Conservation (phyloP, 2,329 filamentous ascomycete genomes). For the Thermoascus crustaceus region DNA sequence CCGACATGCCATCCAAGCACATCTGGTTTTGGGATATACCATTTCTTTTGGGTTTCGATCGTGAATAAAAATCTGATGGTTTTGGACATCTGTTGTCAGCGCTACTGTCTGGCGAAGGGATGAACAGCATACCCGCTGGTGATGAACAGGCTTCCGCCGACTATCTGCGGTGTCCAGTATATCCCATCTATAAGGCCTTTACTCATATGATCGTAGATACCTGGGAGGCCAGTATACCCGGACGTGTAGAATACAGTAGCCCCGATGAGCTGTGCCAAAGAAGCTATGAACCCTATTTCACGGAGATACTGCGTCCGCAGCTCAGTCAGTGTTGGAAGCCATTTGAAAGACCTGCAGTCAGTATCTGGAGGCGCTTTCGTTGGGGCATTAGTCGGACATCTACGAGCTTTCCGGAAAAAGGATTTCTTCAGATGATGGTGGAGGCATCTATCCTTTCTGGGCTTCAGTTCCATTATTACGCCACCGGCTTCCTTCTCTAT, state of each 20-base stretch:
- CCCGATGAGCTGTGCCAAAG: conserved; percentile 47
- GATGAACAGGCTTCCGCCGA: conserved; percentile 57
- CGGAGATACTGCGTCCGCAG: conserved; percentile 52
- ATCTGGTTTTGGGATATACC: conserved; percentile 51
- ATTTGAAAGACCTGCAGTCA: conserved; percentile 42
- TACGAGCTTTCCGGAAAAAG: conserved; percentile 33
- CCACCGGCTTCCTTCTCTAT: conserved; percentile 12
- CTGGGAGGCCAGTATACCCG: conserved; percentile 52
- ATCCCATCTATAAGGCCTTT: conserved; percentile 44
- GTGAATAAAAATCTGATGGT: conserved; percentile 47
- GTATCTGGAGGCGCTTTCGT: conserved; percentile 6
- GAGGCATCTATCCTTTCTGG: conserved; percentile 19
- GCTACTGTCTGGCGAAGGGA: conserved; percentile 8
- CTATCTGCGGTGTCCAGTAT: conserved; percentile 56
- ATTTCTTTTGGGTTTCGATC: conserved; percentile 56
- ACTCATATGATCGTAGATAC: conserved; percentile 46
- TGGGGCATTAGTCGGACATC: conserved; percentile 2
- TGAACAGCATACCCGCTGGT: conserved; percentile 34
- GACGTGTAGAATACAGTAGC: conserved; percentile 59
- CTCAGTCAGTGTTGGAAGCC: conserved; percentile 52
- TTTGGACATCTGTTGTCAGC: background rate
- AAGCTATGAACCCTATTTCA: conserved; percentile 57
- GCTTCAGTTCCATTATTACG: conserved; percentile 10
- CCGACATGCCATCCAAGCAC: conserved; percentile 61
- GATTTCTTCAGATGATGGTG: conserved; percentile 36